Evolutionary conservation across 305 asterid genomes (phyloP).

Genomic region (Solanum aculeatissimum): DNA sequence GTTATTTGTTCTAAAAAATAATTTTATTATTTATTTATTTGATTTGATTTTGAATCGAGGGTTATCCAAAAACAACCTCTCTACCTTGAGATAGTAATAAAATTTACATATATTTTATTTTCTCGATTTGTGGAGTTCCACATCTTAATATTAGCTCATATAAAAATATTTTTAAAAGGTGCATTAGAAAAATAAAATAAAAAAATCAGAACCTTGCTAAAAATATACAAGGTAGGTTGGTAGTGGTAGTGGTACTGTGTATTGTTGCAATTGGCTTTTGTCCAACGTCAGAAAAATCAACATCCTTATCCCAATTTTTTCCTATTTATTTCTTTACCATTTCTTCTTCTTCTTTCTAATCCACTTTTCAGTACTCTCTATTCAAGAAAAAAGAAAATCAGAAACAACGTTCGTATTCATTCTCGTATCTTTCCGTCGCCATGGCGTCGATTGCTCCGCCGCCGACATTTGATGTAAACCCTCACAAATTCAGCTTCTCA

Average conservation of each 20-base stretch:
- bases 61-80: too few species aligned
- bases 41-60: too few species aligned
- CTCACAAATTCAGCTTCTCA: constrained; percentile 19
- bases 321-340: neutral
- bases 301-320: constrained; percentile 1
- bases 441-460: constrained; percentile 70
- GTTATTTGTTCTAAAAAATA: too few species aligned
- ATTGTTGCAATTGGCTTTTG: neutral
- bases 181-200: neutral
- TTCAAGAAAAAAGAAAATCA: neutral
- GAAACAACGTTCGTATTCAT: neutral
- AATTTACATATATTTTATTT: too few species aligned
- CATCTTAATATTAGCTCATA: too few species aligned
- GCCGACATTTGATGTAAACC: constrained; percentile 28
- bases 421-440: neutral
- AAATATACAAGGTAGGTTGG: neutral
- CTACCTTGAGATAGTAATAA: too few species aligned
- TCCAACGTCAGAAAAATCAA: neutral
- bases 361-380: neutral
- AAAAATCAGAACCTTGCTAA: neutral
- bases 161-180: too few species aligned
- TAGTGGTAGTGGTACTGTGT: neutral
- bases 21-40: too few species aligned
- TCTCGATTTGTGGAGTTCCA: too few species aligned
- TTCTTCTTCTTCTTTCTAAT: neutral